Evolutionary conservation across 2,329 filamentous ascomycete genomes (phyloP).

Genomic region (Fusarium proliferatum): DNA sequence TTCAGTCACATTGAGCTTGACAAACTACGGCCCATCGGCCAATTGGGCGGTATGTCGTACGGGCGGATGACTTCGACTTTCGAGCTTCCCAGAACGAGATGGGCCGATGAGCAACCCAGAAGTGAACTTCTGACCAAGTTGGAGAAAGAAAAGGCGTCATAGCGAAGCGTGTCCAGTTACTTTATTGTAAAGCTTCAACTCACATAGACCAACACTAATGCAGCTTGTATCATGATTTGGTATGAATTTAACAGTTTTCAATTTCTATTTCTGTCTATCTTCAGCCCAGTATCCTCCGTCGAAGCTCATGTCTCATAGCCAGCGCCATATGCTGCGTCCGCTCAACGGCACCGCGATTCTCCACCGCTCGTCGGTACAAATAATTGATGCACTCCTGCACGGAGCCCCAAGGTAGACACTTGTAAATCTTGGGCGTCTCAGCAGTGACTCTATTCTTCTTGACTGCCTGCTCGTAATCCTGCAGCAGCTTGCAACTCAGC

Average conservation of each 20-base stretch:
- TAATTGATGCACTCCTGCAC: slow-evolving; percentile 54
- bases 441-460: slow-evolving; percentile 6
- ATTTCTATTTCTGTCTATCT: rapidly evolving
- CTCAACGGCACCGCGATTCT: slow-evolving; percentile 53
- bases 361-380: slow-evolving; percentile 51
- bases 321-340: slow-evolving; percentile 46
- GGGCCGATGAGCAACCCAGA: background rate
- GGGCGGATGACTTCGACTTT: slow-evolving; percentile 74
- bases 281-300: slow-evolving; percentile 40
- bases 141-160: background rate
- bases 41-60: slow-evolving; percentile 89
- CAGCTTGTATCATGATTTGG: rapidly evolving
- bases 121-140: background rate
- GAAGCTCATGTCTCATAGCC: slow-evolving; percentile 46
- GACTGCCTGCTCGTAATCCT: slow-evolving; percentile 43
- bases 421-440: slow-evolving; percentile 47
- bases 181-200: background rate
- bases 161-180: rapidly evolving
- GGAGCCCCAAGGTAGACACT: slow-evolving; percentile 54
- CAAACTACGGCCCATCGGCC: slow-evolving; percentile 80
- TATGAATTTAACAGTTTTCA: rapidly evolving
- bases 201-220: background rate
- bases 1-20: slow-evolving; percentile 78
- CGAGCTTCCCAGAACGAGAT: slow-evolving; percentile 66
- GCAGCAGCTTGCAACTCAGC: slow-evolving; percentile 61